A percentile compares a stretch with the other conserved stretches of the same genome.
Conservation (phyloP, 2,329 filamentous ascomycete species). For the Sarocladium oryzae region DNA sequence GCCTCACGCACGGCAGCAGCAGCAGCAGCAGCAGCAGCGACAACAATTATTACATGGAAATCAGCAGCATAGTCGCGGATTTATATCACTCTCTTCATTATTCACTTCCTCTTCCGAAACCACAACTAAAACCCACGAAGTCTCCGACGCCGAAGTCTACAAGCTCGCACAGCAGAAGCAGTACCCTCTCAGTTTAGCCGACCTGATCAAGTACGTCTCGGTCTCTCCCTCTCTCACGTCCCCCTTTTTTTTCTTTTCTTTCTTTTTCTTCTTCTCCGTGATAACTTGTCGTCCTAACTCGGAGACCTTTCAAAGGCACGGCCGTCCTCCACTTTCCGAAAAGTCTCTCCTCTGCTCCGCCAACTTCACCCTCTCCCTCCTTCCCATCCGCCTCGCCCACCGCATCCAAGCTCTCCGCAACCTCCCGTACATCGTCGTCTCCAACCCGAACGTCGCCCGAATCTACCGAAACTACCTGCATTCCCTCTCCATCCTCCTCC, state of each 20-base stretch:
- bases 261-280: too few species aligned
- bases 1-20: not conserved
- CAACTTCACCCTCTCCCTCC: conserved; percentile 89
- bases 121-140: conserved; percentile 19
- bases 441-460: conserved; percentile 88
- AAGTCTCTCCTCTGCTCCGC: conserved; percentile 80
- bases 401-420: conserved; percentile 90
- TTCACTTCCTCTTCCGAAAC: conserved; percentile 2
- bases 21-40: not conserved
- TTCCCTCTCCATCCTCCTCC: conserved; percentile 82
- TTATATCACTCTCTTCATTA: not conserved
- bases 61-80: not conserved
- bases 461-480: conserved; percentile 97
- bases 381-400: conserved; percentile 87
- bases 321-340: conserved; percentile 76
- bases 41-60: not conserved
- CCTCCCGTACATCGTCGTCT: conserved; percentile 94
- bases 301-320: too few species aligned
- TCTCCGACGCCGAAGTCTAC: conserved; percentile 70
- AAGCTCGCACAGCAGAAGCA: conserved; percentile 71
- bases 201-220: conserved; percentile 71
- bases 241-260: too few species aligned
- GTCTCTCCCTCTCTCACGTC: not conserved
- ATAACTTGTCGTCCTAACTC: too few species aligned
- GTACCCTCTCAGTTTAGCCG: conserved; percentile 76